These are phyloP conservation scores for Citropsis articulata DNA, from an alignment of 345 rosid species.

Conservation along the genomic window DNA sequence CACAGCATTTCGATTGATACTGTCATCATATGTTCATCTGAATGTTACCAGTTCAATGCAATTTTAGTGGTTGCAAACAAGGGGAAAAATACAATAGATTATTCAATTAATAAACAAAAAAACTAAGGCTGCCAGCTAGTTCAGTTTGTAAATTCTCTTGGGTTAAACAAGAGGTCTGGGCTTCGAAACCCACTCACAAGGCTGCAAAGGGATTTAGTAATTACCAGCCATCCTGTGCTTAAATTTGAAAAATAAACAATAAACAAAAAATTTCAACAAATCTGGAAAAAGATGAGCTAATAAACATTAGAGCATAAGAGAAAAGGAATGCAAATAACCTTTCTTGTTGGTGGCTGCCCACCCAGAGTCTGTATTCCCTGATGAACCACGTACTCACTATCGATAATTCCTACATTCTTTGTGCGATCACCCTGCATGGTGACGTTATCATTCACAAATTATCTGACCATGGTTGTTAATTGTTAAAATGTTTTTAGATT, in stretches of 20 bases:
- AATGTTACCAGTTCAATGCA: neutral
- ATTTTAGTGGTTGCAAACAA: neutral
- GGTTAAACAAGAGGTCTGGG: too few relatives aligned
- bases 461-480: neutral
- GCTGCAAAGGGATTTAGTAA: too few relatives aligned
- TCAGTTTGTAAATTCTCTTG: too few relatives aligned
- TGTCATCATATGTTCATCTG: neutral
- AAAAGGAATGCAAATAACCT: conserved; percentile 34
- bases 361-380: conserved; percentile 89
- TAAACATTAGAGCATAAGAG: neutral
- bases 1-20: neutral
- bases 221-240: too few relatives aligned
- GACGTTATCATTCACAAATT: neutral
- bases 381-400: conserved; percentile 84
- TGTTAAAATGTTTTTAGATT: neutral
- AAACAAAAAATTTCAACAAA: neutral
- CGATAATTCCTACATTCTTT: conserved; percentile 81
- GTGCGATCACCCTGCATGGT: conserved; percentile 78
- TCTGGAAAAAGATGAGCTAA: neutral
- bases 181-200: too few relatives aligned
- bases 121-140: neutral
- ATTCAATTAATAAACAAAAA: neutral
- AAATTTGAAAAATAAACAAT: too few relatives aligned
- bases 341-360: conserved; percentile 44
- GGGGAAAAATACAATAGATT: neutral